Evolutionary conservation across 441 rosid species (phyloP), one percentile per base, ranked within the genome.

Genomic region (Adansonia gregorii): DNA sequence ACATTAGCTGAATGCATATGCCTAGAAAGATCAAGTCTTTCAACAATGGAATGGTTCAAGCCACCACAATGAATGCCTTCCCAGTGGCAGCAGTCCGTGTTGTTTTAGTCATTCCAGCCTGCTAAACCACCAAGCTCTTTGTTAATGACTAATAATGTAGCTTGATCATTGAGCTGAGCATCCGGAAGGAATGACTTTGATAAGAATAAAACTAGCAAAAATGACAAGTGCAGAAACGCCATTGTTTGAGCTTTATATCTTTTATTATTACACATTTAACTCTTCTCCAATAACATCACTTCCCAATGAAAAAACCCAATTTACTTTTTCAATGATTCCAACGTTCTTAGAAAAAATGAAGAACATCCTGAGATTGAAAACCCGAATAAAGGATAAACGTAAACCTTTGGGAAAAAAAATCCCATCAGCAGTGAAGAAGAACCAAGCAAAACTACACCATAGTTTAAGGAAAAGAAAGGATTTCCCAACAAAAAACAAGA

Each of bases 1-100:
- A 86, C 78, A 80, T 93, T 91, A 91, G 97, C 99, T 89, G 84
- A 76, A 83, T 93, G 99, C 74, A 84, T 85, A 82, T 84, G 95
- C 82, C 88, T 82, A 59, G 99, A 89, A 84, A 95, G 95, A 79
- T 89, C 81, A 82, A 95, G 92, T 79, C 78, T 80, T 74, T 89
- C 95, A 48, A 95, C 94, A 73, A 88, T 80, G 0, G 97, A 90
- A 79, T 85, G 89, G 72, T 90, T 88, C 73, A 75, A 83, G 76
- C 82, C 87, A 81, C 27, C 27, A 24, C 99, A 95, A 75, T 46
- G 64, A 76, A 95, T 78, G 80, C 97, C 94, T 45, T 64, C 85
- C 99, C 99, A 95, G 63, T 77, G 82, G 88, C 99, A 95, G 85
- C 83, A 93, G 67, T 84, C 83, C 15, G 93, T 86, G 78, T 14